Evolutionary conservation across 2,329 filamentous ascomycete genomes (phyloP).

Genomic region (Pseudopyrenochaeta lycopersici): DNA sequence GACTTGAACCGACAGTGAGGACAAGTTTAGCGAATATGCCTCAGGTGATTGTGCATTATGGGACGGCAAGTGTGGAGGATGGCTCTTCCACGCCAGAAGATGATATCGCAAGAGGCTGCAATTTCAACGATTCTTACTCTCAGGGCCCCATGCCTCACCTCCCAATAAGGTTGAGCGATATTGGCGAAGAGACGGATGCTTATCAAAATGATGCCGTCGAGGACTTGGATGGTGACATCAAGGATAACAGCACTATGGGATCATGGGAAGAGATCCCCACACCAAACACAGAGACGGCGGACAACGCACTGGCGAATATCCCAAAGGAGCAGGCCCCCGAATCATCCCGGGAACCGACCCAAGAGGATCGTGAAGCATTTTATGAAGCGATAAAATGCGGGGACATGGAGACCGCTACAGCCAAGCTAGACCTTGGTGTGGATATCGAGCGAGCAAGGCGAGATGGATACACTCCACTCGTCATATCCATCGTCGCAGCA

Average conservation of each 20-base stretch:
- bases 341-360: neutral
- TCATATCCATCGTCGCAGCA: conserved; percentile 18
- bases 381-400: conserved; percentile 12
- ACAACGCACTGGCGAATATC: neutral
- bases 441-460: conserved; percentile 12
- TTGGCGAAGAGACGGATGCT: neutral
- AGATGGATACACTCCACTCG: conserved; percentile 18
- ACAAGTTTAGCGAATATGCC: neutral
- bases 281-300: neutral
- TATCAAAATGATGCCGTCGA: neutral
- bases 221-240: neutral
- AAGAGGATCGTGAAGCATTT: conserved; percentile 2
- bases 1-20: too few relatives aligned
- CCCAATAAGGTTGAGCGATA: conserved; percentile 4
- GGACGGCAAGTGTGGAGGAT: neutral
- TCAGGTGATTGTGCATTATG: neutral
- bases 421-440: conserved; percentile 13
- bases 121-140: neutral
- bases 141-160: neutral
- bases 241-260: neutral
- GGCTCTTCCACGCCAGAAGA: neutral
- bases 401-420: conserved; percentile 11
- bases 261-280: neutral
- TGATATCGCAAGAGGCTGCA: neutral
- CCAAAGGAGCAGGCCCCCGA: neutral